A percentile compares a stretch with the other conserved stretches of the same genome.
Evolutionary conservation across 1,284 basidiomycete genomes (phyloP).

Genomic region (Farysia itapuensis): DNA sequence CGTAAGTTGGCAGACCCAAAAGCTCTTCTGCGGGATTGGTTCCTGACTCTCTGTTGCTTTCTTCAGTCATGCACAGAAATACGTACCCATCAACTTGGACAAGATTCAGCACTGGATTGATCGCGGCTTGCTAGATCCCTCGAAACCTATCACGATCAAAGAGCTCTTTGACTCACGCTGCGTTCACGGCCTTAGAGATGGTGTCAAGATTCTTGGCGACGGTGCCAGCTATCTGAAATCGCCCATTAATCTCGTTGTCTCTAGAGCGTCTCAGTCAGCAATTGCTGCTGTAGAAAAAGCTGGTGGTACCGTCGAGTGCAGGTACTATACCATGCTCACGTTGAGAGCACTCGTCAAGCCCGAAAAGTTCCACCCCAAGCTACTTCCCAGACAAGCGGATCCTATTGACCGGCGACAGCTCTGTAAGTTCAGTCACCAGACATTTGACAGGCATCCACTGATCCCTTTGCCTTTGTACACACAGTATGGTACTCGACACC

Average conservation of each 20-base stretch:
- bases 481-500: slow-evolving; percentile 43
- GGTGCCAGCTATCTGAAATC: slow-evolving; percentile 71
- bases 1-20: slow-evolving; percentile 70
- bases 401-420: slow-evolving; percentile 53
- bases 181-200: slow-evolving; percentile 82
- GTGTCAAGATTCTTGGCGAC: slow-evolving; percentile 87
- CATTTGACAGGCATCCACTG: not conserved
- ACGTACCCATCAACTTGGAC: slow-evolving; percentile 82
- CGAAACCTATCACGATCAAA: slow-evolving; percentile 82
- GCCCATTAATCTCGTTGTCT: slow-evolving; percentile 78
- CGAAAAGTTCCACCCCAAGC: slow-evolving; percentile 50
- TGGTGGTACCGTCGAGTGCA: slow-evolving; percentile 83
- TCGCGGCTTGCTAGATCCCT: slow-evolving; percentile 75
- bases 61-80: slow-evolving; percentile 64
- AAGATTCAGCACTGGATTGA: slow-evolving; percentile 89
- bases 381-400: slow-evolving; percentile 42
- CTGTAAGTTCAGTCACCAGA: slow-evolving; percentile 15
- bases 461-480: not conserved
- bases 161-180: slow-evolving; percentile 83
- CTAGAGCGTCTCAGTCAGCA: slow-evolving; percentile 81
- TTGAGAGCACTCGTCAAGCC: slow-evolving; percentile 77
- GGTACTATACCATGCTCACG: slow-evolving; percentile 86
- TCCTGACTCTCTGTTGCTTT: not conserved
- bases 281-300: slow-evolving; percentile 78
- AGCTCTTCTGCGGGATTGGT: too few relatives aligned